Percentiles rank a stretch among this genome's conserved stretches.
These are phyloP conservation scores for Xylaria longipes DNA, from an alignment of 495 filamentous ascomycete genomes.

Conservation along the genomic window DNA sequence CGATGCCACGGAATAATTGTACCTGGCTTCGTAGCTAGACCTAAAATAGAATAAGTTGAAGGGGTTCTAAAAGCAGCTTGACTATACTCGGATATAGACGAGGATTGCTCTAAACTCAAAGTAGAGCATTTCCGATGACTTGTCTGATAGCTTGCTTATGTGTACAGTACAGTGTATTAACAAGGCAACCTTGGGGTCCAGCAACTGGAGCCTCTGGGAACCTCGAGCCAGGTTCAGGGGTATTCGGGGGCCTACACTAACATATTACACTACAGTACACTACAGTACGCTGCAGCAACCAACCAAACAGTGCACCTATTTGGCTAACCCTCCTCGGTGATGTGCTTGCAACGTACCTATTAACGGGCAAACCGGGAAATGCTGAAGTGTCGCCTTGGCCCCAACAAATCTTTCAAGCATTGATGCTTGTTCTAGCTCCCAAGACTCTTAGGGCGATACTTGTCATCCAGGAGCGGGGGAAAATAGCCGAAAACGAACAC, in stretches of 20 bases:
- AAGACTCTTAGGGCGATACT: neutral
- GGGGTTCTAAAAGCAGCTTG: conserved; percentile 16
- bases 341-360: neutral
- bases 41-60: conserved; percentile 19
- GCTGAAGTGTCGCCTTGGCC: neutral
- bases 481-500: neutral
- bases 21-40: neutral
- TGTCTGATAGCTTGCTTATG: neutral
- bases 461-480: neutral
- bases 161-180: neutral
- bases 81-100: conserved; percentile 10
- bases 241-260: conserved; percentile 2
- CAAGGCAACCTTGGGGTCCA: conserved; percentile 3
- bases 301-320: neutral
- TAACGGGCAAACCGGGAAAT: conserved; percentile 17
- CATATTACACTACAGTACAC: neutral
- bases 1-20: neutral
- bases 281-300: too few species aligned
- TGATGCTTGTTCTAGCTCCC: neutral
- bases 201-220: conserved; percentile 13
- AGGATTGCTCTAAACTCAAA: conserved; percentile 21
- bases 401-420: neutral
- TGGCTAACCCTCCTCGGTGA: neutral
- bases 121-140: conserved; percentile 11
- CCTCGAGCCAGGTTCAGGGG: conserved; percentile 21